Evolutionary conservation across 2,329 filamentous ascomycete genomes (phyloP).

Genomic region (Pseudomassariella vexata): DNA sequence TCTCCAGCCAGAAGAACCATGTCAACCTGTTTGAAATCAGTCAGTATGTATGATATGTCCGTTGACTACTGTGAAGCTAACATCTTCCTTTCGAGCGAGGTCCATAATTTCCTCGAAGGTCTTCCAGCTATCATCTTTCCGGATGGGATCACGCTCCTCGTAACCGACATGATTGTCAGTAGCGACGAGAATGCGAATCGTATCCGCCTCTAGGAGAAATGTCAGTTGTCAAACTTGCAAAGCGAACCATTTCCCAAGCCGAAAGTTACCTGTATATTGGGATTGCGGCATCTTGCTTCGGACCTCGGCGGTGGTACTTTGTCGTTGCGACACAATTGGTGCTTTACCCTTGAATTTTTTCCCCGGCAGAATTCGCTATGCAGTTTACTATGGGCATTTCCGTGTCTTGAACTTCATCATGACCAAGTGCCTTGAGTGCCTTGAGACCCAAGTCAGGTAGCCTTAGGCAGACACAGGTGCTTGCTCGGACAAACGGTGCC

Average conservation of each 20-base stretch:
- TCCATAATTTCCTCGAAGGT: constrained; percentile 95
- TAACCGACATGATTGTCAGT: constrained; percentile 98
- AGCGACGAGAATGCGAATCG: constrained; percentile 87
- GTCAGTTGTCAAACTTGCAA: background rate
- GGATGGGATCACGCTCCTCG: constrained; percentile 84
- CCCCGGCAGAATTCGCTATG: too few relatives aligned
- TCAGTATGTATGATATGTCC: too few relatives aligned
- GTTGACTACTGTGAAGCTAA: too few relatives aligned
- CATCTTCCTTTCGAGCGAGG: constrained; percentile 78
- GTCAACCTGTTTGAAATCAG: constrained; percentile 56
- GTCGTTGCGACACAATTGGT: background rate
- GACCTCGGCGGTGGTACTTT: background rate
- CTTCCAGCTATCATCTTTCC: constrained; percentile 96
- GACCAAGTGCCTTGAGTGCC: too few relatives aligned
- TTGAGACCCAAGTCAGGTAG: too few relatives aligned
- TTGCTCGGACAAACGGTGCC: too few relatives aligned
- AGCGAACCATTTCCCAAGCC: background rate
- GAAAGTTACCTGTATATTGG: constrained; percentile 16
- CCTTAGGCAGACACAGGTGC: too few relatives aligned
- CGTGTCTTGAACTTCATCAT: too few relatives aligned
- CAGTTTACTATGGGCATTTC: too few relatives aligned
- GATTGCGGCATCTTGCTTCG: constrained; percentile 21
- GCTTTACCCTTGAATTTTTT: too few relatives aligned
- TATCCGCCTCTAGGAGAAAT: constrained; percentile 55
- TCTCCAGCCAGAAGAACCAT: constrained; percentile 96